Base-by-base conservation (phyloP, 2,329 filamentous ascomycete species). In the Arthrobotrys musiformis region DNA sequence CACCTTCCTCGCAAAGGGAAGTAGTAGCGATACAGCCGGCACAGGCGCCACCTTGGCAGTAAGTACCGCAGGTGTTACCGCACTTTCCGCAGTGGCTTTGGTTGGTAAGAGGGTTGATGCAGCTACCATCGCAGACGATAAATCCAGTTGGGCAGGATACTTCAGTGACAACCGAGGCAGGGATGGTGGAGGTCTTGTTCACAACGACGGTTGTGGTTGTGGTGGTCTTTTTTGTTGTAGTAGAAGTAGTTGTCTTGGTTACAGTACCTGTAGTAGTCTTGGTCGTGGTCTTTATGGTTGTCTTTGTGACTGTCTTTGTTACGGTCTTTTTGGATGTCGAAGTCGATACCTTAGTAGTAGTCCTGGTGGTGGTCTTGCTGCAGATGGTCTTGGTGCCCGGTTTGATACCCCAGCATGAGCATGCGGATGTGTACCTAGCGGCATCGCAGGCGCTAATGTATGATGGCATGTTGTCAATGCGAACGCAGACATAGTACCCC, bases 21-120 rank as follows among this genome's bases (percentile, higher is more conserved):
- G 62, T 50, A 4, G 26, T 30, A 15, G 24, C 54, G 19, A 30
- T 22, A 26, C 56, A 76, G 37, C 64, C 64, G 30, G 72, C 63
- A 44, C 72, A 76, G 54, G 72, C 72, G 17, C 72, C 58, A 17
- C 30, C 50, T 44, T 64, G 44, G 28, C 72, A 76, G 22, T 24
- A 54, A 30, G 6, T 76, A 19, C 64, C 60, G 48, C 72, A 76
- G 0, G 11, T 52, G 4, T 60, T 66, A n/a, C 64, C 64, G 28
- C 56, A 64, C n/a, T 6, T 26, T 33, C 69, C 69, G 24, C 69
- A 73, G 69, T 73, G 42, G 46, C 56, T 44, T 1, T 37, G 48
- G 37, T 30, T 68, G 8, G 13, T 68, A 4, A 52, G 35, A 22
- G 33, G 15, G 48, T 62, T 60, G 40, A 54, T 19, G 33, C 56